Evolutionary conservation across 495 filamentous ascomycete species (phyloP), one percentile per base, ranked within the genome.

Genomic region (Durotheca rogersii): DNA sequence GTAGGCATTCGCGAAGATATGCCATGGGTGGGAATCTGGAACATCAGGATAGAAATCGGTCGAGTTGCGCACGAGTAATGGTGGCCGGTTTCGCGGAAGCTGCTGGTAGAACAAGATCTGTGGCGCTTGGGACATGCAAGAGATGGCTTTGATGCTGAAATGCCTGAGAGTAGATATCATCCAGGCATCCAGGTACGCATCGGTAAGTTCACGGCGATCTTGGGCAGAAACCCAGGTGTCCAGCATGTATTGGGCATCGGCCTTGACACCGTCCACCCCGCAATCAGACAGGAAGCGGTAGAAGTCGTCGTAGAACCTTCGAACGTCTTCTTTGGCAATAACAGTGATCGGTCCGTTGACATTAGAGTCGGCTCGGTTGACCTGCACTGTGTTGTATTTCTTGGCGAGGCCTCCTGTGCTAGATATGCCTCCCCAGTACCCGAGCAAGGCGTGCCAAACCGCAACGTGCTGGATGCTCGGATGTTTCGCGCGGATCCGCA

Each of bases 381-480:
- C 80, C 55, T 81, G 65, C 32, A 86, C 73, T 4, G 86, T 94
- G 61, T 88, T 86, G 71, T 96, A 97, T 1, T 75, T 79, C 39
- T 82, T 72, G 1, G 86, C 85, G 21, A 98, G 78, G 31, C 81
- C 77, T 1, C 91, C 84, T 11, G 77, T 62, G 0, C 85, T 82
- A 1, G 86, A 78, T 7, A 97, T 82, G 2, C 89, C 93, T 46
- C 88, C 93, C 93, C 93, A 98, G 66, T 97, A 97, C 6, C 93
- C 91, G 11, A 95, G 66, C n/a, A 96, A 73, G 2, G 93, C 87
- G 37, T 98, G 93, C 93, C 93, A 98, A 7, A 98, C 91, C 11
- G 87, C 89, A 23, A 98, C 78, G 59, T 96, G 85, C 53, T 85
- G 74, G 36, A 98, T 87, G 47, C 82, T 83, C 11, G 81, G 82